A percentile compares a stretch with the other conserved stretches of the same genome.
Evolutionary conservation across 2,329 filamentous ascomycete species (phyloP).

Genomic region (Claviceps paspali): DNA sequence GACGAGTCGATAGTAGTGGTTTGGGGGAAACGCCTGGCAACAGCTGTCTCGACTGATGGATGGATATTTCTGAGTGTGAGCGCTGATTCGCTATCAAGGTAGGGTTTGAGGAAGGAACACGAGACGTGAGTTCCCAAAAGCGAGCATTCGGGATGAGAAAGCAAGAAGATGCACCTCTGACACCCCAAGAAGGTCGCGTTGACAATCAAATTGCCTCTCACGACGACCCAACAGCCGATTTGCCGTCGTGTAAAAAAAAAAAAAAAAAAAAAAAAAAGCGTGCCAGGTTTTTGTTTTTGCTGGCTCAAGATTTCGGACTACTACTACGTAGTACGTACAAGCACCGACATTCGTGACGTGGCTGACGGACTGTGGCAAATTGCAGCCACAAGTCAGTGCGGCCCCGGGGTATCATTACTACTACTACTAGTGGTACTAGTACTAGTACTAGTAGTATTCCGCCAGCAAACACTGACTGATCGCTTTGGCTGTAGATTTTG

Average conservation of each 20-base stretch:
- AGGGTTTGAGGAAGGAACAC: slow-evolving; percentile 1
- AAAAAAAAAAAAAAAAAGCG: too few species aligned
- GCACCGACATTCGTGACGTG: not conserved
- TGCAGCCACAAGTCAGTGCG: slow-evolving; percentile 1
- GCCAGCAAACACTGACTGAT: too few species aligned
- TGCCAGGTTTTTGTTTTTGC: not conserved
- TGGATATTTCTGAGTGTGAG: not conserved
- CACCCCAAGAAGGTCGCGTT: not conserved
- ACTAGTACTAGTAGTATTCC: too few species aligned
- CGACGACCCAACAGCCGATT: not conserved
- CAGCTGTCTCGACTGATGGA: slow-evolving; percentile 4
- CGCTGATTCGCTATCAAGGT: not conserved
- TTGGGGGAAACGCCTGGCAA: slow-evolving; percentile 1
- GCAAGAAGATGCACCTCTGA: not conserved
- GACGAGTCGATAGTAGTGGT: not conserved
- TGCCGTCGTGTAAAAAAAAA: not conserved
- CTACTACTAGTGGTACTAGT: too few species aligned
- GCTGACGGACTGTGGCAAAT: slow-evolving; percentile 3
- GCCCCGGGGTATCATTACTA: too few species aligned
- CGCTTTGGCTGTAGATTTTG: too few species aligned
- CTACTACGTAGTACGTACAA: too few species aligned
- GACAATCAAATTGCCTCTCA: not conserved
- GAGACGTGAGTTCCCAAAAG: not conserved
- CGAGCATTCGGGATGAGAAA: not conserved
- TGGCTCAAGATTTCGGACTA: too few species aligned